Base-by-base conservation (phyloP, 495 filamentous ascomycete genomes). In the Tuber magnatum region DNA sequence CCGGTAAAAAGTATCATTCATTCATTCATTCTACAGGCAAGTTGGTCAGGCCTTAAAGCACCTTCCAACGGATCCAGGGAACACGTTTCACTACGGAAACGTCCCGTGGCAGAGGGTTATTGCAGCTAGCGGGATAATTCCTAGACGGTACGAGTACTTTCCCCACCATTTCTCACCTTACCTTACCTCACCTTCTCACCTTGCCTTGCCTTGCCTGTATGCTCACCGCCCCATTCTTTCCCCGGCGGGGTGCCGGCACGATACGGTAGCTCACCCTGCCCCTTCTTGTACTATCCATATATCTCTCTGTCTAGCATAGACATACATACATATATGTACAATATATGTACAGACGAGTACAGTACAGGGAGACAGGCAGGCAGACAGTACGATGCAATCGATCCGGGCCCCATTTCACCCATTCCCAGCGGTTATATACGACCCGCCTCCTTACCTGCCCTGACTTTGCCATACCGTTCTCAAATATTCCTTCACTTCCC, bases 41-140 rank as follows among this genome's bases (percentile, higher is more conserved):
- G 94, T 98, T 42, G 94, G 94, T 40, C 85, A 94, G 41, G 93
- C 90, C 80, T 88, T 97, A 1, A 97, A 97, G 82, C 90, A 95
- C 78, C 90, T 98, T 24, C 88, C 94, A 4, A 83, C 79, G 84
- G 39, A 83, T 80, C 72, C 84, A 79, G 74, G 78, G 71, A 73
- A 70, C 71, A 82, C 80, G 73, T 96, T 90, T 84, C 88, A 97
- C 80, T 85, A 87, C 74, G 86, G 84, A 28, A 97, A 92, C 79
- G 94, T 97, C 18, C 94, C 94, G 6, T 98, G 94, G 94, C 94
- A 97, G 85, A 86, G 94, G 69, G 93, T 98, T 18, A 91, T 97
- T 76, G 96, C 94, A 81, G 83, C 91, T 3, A 94, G 92, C 83
- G 94, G 94, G 28, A 86, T 89, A 74, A 94, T 98, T 77, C 94